Evolutionary conservation across 768 basidiomycete species (phyloP), one percentile per base, ranked within the genome.

Genomic region (Pisolithus albus): DNA sequence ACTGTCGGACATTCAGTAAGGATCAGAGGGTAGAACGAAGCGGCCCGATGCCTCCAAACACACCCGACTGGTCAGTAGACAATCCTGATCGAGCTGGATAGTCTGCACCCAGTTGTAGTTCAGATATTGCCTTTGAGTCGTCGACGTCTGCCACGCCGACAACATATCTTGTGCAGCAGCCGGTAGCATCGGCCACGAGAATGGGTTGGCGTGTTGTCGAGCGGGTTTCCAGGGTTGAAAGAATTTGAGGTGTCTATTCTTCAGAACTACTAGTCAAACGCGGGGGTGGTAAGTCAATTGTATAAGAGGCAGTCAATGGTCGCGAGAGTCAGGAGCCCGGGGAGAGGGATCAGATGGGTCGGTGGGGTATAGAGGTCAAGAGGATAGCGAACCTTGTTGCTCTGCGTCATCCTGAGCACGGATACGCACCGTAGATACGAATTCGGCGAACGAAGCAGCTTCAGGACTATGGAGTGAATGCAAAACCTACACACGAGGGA

Each of bases 171-270:
- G 57, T 7, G 65, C 58, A 18, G 28, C 54, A 0, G 40, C 0
- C 2, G 66, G 66, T 2, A 69, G 60, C 63, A 69, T 64, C 0
- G 66, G 66, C 65, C 67, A 67, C 8, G 56, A 60, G 51, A 67
- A 69, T 0, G 66, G 66, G 32, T 64, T 68, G 0, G 67, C 61
- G 15, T 69, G 69, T 39, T 68, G 51, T 13, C 66, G 60, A 2
- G 66, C 56, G 3, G 57, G 63, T 42, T 67, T 67, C 66, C 66
- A 67, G 34, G 51, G 47, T 36, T 67, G 66, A 55, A 67, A 67
- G 52, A 68, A 67, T 9, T 54, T 61, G 16, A 67, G 30, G 36
- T 50, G 56, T 9, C 60, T 58, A 1, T 53, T 64, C 26, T 57
- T 61, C 7, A 44, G 53, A 7, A 53, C 56, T 47, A 42, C 46